phyloP scores from a whole-genome alignment of 2,329 filamentous ascomycete genomes.

The Botrytis sinoallii region DNA sequence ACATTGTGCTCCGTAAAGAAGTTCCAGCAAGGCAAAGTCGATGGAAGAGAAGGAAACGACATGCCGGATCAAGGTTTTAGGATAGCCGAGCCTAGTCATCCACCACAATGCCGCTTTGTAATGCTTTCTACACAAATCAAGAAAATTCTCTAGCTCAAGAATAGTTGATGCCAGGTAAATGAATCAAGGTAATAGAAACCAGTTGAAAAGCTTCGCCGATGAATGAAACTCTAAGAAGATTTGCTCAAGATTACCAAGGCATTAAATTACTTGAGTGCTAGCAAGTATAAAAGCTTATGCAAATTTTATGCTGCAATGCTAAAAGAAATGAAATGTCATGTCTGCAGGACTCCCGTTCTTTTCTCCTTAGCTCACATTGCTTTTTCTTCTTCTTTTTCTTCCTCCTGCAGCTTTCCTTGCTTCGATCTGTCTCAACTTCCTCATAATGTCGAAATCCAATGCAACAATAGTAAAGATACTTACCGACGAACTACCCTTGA shows the following conservation, averaged over 20 bases:
- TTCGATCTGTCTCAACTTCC: neutral
- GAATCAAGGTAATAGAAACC: neutral
- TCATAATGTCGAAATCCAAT: neutral
- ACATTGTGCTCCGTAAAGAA: neutral
- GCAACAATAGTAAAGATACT: neutral
- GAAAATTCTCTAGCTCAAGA: neutral
- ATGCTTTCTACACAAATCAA: neutral
- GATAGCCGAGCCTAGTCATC: neutral
- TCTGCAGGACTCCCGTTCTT: neutral
- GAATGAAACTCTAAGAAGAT: neutral
- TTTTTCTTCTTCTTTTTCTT: neutral
- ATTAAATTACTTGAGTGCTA: neutral
- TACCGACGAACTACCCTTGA: neutral
- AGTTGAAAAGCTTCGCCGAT: neutral
- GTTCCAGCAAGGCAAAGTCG: neutral
- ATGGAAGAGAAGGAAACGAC: neutral
- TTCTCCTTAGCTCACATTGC: neutral
- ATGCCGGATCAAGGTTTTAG: neutral
- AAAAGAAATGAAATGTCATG: neutral
- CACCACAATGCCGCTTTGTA: neutral
- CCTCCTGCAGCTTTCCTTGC: neutral
- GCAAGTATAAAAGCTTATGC: conserved; percentile 1
- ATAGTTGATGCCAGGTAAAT: neutral
- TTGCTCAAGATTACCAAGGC: neutral
- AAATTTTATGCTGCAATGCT: neutral